Percentiles rank a stretch among this genome's conserved stretches.
These are phyloP conservation scores for Stachybotrys chlorohalonatus DNA, from an alignment of 2,329 filamentous ascomycete species.

Conservation along the genomic window DNA sequence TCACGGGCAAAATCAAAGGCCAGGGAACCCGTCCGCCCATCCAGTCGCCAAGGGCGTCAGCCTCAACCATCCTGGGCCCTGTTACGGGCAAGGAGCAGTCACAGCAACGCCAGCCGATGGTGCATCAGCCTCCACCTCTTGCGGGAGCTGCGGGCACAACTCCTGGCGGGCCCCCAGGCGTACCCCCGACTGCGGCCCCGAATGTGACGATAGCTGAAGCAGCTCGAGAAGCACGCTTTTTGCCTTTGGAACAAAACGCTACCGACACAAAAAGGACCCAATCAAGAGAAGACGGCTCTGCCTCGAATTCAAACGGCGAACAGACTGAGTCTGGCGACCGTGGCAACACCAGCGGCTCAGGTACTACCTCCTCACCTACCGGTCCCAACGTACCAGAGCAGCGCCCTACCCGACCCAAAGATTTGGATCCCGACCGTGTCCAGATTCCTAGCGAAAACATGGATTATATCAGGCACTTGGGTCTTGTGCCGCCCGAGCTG, in stretches of 20 bases:
- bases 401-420: slow-evolving; percentile 65
- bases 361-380: slow-evolving; percentile 30
- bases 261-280: slow-evolving; percentile 26
- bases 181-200: not conserved
- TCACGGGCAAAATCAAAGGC: slow-evolving; percentile 57
- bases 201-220: slow-evolving; percentile 18
- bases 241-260: slow-evolving; percentile 19
- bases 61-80: slow-evolving; percentile 3
- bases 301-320: slow-evolving; percentile 39
- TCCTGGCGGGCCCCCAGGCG: not conserved
- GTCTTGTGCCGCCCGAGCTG: slow-evolving; percentile 52
- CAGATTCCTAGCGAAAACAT: slow-evolving; percentile 72
- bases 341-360: slow-evolving; percentile 18
- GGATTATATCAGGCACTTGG: slow-evolving; percentile 68
- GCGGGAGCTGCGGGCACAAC: slow-evolving; percentile 2
- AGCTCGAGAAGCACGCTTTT: slow-evolving; percentile 40
- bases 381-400: slow-evolving; percentile 49
- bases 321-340: slow-evolving; percentile 33
- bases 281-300: slow-evolving; percentile 33
- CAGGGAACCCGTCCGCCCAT: slow-evolving; percentile 10
- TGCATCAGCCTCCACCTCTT: slow-evolving; percentile 26
- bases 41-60: not conserved
- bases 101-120: slow-evolving; percentile 7
- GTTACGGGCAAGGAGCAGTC: slow-evolving; percentile 18
- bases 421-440: slow-evolving; percentile 69